Evolutionary conservation across 352 stramenopile species (phyloP), one percentile per base, ranked within the genome.

Genomic region (Globisporangium cederbergense): DNA sequence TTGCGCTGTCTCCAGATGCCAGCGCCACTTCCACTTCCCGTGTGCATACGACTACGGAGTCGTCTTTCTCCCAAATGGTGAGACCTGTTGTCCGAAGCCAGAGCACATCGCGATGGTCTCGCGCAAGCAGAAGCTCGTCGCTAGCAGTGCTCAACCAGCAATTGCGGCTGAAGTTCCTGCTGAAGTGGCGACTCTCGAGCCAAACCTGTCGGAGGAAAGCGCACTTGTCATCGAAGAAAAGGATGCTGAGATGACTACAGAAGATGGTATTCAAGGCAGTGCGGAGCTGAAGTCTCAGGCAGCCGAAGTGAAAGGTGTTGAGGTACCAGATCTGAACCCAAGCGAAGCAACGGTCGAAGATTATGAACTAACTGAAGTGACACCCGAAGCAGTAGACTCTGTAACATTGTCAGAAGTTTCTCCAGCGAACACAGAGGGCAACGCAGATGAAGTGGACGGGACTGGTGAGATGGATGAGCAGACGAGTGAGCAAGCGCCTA

Each of bases 21-120:
- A 78, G 42, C 79, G 76, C 40, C 97, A 97, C 65, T 99, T 93
- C 56, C 96, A 99, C 71, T 98, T 98, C 62, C 81, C 86, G 1
- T 98, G 96, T 59, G 93, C 93, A 18, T 76, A 94, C 18, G 90
- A 92, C 57, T 70, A 79, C 49, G 80, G 80, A 4, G 79, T 91
- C 10, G 73, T 80, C 0, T 95, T 95, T 51, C 67, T 93, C 43
- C 76, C 78, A 1, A 90, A 76, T 10, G 75, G 83, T 10, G 83
- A 91, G 56, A 91, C 83, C 6, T 91, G 80, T 38, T 95, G 86
- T 60, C 75, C 83, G 0, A 63, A 75, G 7, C 63, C 72, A 1
- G 62, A 73, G 16, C 86, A 95, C 60, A 59, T 91, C 25, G 72
- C 82, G 59, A 73, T 74, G 34, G 62, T 90, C 11, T 76, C 81